These are phyloP conservation scores for Diacronema lutheri DNA, from an alignment of 78 protist genomes.

Conservation along the genomic window DNA sequence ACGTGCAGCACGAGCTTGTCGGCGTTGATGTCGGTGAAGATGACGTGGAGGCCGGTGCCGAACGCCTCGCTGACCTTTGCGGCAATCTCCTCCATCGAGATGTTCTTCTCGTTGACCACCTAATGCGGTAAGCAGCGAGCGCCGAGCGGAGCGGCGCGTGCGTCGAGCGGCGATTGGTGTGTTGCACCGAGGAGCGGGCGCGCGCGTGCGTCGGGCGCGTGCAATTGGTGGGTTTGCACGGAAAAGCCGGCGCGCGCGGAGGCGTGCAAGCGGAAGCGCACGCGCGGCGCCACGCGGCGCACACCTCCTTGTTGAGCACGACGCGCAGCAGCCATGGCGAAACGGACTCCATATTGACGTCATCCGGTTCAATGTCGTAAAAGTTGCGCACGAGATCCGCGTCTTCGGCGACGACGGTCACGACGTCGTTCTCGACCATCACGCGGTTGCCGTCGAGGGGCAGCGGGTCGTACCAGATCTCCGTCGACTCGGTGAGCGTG, in stretches of 20 bases:
- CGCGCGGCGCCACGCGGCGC: too few species aligned
- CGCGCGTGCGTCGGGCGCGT: too few species aligned
- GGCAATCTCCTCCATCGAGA: slow-evolving; percentile 66
- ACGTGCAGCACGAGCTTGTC: slow-evolving; percentile 48
- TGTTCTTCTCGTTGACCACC: slow-evolving; percentile 64
- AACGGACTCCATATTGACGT: neutral
- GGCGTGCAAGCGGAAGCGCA: too few species aligned
- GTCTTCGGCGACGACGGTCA: slow-evolving; percentile 82
- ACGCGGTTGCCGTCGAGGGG: neutral
- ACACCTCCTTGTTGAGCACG: slow-evolving; percentile 70
- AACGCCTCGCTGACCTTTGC: slow-evolving; percentile 51
- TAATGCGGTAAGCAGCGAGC: too few species aligned
- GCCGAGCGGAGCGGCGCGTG: too few species aligned
- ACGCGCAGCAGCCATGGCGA: slow-evolving; percentile 88
- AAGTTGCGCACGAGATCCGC: slow-evolving; percentile 61
- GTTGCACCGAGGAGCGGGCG: too few species aligned
- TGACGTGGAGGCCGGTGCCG: slow-evolving; percentile 53
- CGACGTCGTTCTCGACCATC: neutral
- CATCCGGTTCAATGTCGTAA: slow-evolving; percentile 62
- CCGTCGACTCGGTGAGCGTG: slow-evolving; percentile 61
- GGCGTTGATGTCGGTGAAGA: slow-evolving; percentile 84
- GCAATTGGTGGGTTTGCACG: too few species aligned
- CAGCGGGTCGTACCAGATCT: slow-evolving; percentile 96
- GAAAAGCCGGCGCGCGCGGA: too few species aligned
- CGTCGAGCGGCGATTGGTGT: too few species aligned